These are phyloP conservation scores for Boletales sp. DNA, from an alignment of 768 basidiomycete genomes.

Conservation along the genomic window DNA sequence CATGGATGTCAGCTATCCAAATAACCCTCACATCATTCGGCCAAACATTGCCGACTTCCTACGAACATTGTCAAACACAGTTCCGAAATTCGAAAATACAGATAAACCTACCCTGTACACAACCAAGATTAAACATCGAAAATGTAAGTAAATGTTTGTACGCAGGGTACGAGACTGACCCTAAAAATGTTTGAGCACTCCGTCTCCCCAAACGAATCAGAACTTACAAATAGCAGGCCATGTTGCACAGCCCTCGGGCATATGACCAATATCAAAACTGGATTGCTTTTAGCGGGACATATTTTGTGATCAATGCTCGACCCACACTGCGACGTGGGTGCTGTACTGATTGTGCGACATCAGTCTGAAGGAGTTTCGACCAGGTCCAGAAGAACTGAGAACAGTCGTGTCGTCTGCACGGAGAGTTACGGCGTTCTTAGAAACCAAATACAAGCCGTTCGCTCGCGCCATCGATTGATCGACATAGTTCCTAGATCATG, in stretches of 20 bases:
- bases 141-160: neutral
- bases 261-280: conserved; percentile 35
- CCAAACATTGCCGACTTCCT: conserved; percentile 29
- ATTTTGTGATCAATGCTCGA: neutral
- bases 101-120: conserved; percentile 21
- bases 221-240: conserved; percentile 36
- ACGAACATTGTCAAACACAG: neutral
- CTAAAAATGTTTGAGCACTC: conserved; percentile 4
- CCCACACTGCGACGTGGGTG: conserved; percentile 34
- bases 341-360: conserved; percentile 27
- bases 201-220: neutral
- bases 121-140: neutral
- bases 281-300: neutral
- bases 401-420: conserved; percentile 32
- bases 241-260: conserved; percentile 38
- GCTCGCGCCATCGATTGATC: conserved; percentile 43
- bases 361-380: conserved; percentile 37
- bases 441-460: conserved; percentile 56
- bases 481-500: conserved; percentile 39
- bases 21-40: conserved; percentile 15
- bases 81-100: neutral
- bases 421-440: conserved; percentile 35
- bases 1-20: neutral
- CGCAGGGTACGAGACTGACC: conserved; percentile 16
- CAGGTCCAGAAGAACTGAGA: conserved; percentile 27